Percentiles rank a stretch among this genome's conserved stretches.
phyloP scores from a whole-genome alignment of 441 rosid species.

The Populus hybrid region DNA sequence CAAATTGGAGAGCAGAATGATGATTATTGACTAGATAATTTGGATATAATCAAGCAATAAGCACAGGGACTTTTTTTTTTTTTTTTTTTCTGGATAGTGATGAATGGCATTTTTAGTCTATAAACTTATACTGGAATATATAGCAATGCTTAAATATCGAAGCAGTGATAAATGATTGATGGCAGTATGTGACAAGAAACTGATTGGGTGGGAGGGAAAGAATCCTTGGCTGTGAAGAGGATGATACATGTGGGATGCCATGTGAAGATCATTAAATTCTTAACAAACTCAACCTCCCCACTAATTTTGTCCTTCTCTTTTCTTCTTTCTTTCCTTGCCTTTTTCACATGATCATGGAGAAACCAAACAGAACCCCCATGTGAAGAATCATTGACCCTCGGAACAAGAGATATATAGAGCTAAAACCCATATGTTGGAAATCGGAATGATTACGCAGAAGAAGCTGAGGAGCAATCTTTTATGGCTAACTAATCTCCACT shows the following conservation, averaged over 20 bases:
- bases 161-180: constrained; percentile 22
- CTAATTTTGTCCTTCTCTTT: not conserved
- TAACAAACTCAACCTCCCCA: constrained; percentile 33
- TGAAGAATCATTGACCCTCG: constrained; percentile 39
- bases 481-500: constrained; percentile 7
- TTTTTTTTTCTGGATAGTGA: not conserved
- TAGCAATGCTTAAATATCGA: not conserved
- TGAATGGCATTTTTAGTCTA: not conserved
- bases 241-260: constrained; percentile 50
- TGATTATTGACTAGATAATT: not conserved
- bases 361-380: constrained; percentile 46
- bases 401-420: constrained; percentile 24
- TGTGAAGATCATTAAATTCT: constrained; percentile 45
- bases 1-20: constrained; percentile 3
- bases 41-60: not conserved
- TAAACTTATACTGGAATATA: not conserved
- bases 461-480: not conserved
- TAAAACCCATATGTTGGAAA: constrained; percentile 18
- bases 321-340: not conserved
- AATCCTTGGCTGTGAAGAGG: constrained; percentile 4
- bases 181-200: constrained; percentile 5
- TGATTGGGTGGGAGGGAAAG: constrained; percentile 11
- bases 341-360: constrained; percentile 17
- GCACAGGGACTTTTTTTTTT: not conserved
- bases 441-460: constrained; percentile 17